Base-by-base conservation (phyloP, 345 rosid genomes). In the Syzygium aqueum region DNA sequence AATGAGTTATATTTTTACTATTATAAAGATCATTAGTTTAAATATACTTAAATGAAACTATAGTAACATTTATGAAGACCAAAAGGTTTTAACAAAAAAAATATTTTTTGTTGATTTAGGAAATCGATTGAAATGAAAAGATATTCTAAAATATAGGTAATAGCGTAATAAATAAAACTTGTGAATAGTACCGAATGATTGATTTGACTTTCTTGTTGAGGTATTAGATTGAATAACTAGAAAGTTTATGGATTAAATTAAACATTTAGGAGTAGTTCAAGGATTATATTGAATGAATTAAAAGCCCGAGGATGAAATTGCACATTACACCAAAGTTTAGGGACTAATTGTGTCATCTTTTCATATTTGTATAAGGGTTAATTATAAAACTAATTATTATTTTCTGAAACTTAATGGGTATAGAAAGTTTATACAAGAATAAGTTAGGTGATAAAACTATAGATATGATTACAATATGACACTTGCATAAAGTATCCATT, bases 141-240 rank as follows among this genome's bases (percentile, higher is more conserved):
- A 14, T 57, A 57, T 57, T 57, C 1, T 25, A 57, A 57, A 57
- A 25, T 57, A 0, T 25, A 3, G 28, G 65, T 1, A 0, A 57
- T 2, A 25, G 14, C 0, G 1, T 0, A 25, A 57, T 57, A 25
- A 25, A 25, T 14, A 57, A 11, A 57, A 57, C 28, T 57, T 57
- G 7, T 25, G 30, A 50, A 57, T 57, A 5, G 15, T 57, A 57
- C 4, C 0, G 3, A 57, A 13, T 2, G 0, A 57, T 15, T 0
- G 0, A 57, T 57, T 57, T 57, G 6, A 25, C 6, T 57, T 4
- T 57, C 0, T 57, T 11, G 14, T 2, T 57, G 2, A 25, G 7
- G 28, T 13, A 57, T n/a, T 25, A 57, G 2, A 11, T 57, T 57
- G 28, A 57, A 57, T 25, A 25, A 4, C 27, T 11, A 1, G 65